Base-by-base conservation (phyloP, 176 grass and related monocot species). In the Thalia dealbata region DNA sequence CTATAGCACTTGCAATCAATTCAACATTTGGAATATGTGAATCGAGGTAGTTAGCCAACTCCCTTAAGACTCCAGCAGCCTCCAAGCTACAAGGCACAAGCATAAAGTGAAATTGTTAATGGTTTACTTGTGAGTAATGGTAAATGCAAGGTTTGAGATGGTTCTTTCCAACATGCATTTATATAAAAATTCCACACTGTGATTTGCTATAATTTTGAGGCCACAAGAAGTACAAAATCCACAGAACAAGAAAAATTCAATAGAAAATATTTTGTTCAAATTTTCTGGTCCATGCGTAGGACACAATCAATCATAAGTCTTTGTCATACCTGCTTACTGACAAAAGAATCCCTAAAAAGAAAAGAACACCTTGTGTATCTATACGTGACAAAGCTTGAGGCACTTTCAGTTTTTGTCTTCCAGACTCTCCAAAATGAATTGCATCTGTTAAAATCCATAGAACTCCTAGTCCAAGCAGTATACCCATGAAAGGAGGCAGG, bases 331-430 rank as follows among this genome's bases (percentile, higher is more conserved):
- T 88, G 86, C 89, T 75, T 19, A 96, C 85, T 0, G 93, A 92
- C 35, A 96, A 59, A 69, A 96, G 87, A 72, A 96, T 92, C 69
- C 93, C 93, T 80, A 96, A 80, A 85, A 96, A 96, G 82, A 96
- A 96, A 19, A 96, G 69, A 50, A 96, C 64, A 78, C 93, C 93
- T 78, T 96, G 93, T 35, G 87, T 88, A 82, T 96, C 93, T 50
- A 96, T 96, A 51, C 89, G 84, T 18, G 93, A 96, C 12, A 96
- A 80, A 0, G 93, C 93, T 76, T 96, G 93, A 61, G 93, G 89
- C 76, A 96, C 89, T 83, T 96, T 96, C 38, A 96, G 78, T 63
- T 76, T 88, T 81, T 96, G 93, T 52, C 87, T 89, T 79, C 52
- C 84, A 71, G 86, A 73, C 44, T 96, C 85, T 19, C 93, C 93